phyloP scores from a whole-genome alignment of 306 rosid genomes.

The Sicyos baderoa region DNA sequence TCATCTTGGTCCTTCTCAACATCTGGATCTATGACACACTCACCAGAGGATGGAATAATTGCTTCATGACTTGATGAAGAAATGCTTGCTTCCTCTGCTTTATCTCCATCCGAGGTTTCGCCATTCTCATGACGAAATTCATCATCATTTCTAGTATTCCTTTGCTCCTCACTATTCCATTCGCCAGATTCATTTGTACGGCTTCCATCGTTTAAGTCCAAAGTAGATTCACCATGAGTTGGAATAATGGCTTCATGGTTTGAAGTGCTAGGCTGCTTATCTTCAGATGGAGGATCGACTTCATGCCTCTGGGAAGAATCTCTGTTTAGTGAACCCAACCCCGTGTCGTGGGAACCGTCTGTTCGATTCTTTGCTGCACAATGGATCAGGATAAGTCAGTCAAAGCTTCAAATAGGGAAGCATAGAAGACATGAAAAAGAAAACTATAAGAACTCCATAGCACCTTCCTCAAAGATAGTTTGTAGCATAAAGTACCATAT shows the following conservation, averaged over 20 bases:
- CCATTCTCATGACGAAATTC: conserved; percentile 34
- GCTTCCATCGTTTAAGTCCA: conserved; percentile 25
- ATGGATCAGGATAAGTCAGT: conserved; percentile 22
- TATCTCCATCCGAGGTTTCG: conserved; percentile 26
- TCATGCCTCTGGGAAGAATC: conserved; percentile 29
- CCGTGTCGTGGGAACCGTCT: conserved; percentile 25
- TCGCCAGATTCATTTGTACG: conserved; percentile 27
- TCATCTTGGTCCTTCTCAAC: conserved; percentile 8
- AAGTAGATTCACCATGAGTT: conserved; percentile 33
- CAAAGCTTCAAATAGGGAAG: conserved; percentile 8
- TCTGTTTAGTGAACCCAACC: conserved; percentile 28
- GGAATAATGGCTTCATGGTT: conserved; percentile 29
- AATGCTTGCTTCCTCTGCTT: conserved; percentile 32
- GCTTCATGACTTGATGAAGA: conserved; percentile 26
- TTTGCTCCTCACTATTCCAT: conserved; percentile 23
- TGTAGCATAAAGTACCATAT: background rate
- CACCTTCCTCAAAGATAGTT: background rate
- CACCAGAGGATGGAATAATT: conserved; percentile 16
- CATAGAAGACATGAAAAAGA: background rate
- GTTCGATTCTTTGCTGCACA: conserved; percentile 52
- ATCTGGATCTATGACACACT: conserved; percentile 3
- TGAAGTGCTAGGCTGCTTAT: conserved; percentile 23
- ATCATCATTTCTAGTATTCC: conserved; percentile 28
- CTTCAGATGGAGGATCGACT: conserved; percentile 25
- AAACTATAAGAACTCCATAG: background rate